Base-by-base conservation (phyloP, 2,329 filamentous ascomycete genomes). In the Trichophyton benhamiae region DNA sequence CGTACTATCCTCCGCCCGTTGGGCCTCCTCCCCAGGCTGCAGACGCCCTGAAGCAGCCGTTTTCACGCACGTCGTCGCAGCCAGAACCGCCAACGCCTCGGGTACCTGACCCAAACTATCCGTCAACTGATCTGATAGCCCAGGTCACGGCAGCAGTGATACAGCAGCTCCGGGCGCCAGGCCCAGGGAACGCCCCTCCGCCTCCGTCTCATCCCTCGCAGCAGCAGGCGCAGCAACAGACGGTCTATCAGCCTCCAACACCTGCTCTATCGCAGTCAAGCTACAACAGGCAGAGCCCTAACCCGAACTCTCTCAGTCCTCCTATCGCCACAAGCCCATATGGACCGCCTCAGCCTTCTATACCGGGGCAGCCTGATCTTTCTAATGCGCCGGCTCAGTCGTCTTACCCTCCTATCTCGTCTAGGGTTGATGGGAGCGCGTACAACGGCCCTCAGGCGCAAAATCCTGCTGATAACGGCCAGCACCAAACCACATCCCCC, bases 371-470 rank as follows among this genome's bases (percentile, higher is more conserved):
- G n/a, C 25, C 49, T 53, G 49, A 30, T 7, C 25, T 53, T 20
- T 25, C 30, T 41, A 58, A 58, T 44, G 55, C 55, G 30, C 55
- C 49, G 22, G 3, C 27, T 20, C 25, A 53, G 25, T 33, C 75
- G 62, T 73, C 80, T 53, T 81, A 80, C 67, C 83, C 82, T 38
- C 82, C 82, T 15, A 82, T 81, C 25, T 80, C 82, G 58, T 68
- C 67, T 64, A 72, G 65, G 59, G 63, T 60, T 58, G 63, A 65
- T 8, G 70, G 71, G 30, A 63, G 65, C 48, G 17, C 22, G 11
- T 33, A 41, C 33, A 58, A 20, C 15, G 13, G 17, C 22, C 9
- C 27, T 13, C 15, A 44, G 41, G 41, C 25, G 15, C 22, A 20
- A 53, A 53, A 13, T 9, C 25, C 11, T 20, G 3, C 33, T 11